A percentile compares a stretch with the other conserved stretches of the same genome.
These are phyloP conservation scores for Heterococcus sp. DNA, from an alignment of 108 stramenopile genomes.

Conservation along the genomic window DNA sequence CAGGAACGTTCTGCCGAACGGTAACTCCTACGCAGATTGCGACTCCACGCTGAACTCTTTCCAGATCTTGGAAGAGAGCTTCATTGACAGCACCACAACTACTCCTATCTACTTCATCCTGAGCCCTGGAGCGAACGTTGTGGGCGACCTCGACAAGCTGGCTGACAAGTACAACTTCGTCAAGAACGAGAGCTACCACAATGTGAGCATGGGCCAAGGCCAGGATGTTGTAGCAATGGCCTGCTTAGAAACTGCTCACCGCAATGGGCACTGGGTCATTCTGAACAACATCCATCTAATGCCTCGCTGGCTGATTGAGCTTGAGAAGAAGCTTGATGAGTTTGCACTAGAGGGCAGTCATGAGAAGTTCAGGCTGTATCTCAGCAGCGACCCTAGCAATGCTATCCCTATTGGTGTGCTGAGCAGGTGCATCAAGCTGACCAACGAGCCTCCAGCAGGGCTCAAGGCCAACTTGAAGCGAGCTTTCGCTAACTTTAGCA, in stretches of 20 bases:
- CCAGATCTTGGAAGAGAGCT: slow-evolving; percentile 68
- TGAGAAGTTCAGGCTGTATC: slow-evolving; percentile 77
- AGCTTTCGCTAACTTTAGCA: slow-evolving; percentile 77
- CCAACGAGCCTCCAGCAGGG: slow-evolving; percentile 85
- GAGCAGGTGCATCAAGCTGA: slow-evolving; percentile 85
- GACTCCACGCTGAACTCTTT: slow-evolving; percentile 74
- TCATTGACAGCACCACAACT: slow-evolving; percentile 69
- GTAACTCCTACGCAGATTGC: slow-evolving; percentile 74
- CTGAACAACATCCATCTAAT: slow-evolving; percentile 87
- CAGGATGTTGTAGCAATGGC: slow-evolving; percentile 82
- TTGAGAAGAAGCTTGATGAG: slow-evolving; percentile 83
- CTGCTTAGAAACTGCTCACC: slow-evolving; percentile 76
- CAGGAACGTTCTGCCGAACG: slow-evolving; percentile 67
- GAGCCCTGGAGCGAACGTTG: slow-evolving; percentile 81
- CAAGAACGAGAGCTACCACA: slow-evolving; percentile 79
- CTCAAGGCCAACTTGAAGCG: slow-evolving; percentile 86
- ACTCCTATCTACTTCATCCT: slow-evolving; percentile 88
- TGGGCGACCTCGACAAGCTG: slow-evolving; percentile 75
- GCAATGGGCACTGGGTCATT: slow-evolving; percentile 87
- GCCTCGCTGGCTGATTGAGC: slow-evolving; percentile 78
- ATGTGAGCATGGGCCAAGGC: slow-evolving; percentile 88
- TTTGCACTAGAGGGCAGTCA: slow-evolving; percentile 74
- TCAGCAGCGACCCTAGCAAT: slow-evolving; percentile 76
- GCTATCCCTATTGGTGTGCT: slow-evolving; percentile 81
- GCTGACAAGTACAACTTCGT: slow-evolving; percentile 74